Base-by-base conservation (phyloP, 768 basidiomycete genomes). In the Tubosaeta brunneosetosa region DNA sequence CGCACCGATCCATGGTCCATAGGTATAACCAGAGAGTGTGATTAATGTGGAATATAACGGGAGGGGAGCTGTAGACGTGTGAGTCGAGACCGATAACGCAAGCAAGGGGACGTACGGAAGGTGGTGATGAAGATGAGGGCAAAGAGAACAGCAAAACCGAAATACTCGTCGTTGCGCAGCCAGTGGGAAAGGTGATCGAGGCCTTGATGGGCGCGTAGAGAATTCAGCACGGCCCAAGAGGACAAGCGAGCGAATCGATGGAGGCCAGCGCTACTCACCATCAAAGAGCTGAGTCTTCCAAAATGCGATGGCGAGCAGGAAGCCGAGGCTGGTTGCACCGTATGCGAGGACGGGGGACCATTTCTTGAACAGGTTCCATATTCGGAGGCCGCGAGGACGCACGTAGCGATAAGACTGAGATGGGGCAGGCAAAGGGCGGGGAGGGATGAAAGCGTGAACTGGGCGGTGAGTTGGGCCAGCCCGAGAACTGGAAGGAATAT, bases 11-110 rank as follows among this genome's bases (percentile, higher is more conserved):
- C 84, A 86, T 19, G 88, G 77, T 47, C 91, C 91, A 64, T 85
- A 94, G 10, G 91, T 92, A 68, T 95, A 95, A 22, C 93, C 93
- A 40, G 91, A 89, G 59, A 97, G 76, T 58, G 91, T 83, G 65
- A 95, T 94, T 71, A 97, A 77, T 0, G 94, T 95, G 60, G 91
- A 94, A 73, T 95, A 97, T 50, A 97, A 76, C 33, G 94, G 94
- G 44, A 97, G 64, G 33, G 94, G 94, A 38, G 94, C 91, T 92
- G 64, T 31, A 52, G 38, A 51, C 45, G 17, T 12, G 50, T 60
- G 45, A 66, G 60, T 27, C 34, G 40, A 25, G 49, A 48, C 10
- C 37, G 46, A 51, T 41, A 52, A 44, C 36, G 34, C 22, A 34
- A 50, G 49, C 47, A 17, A 47, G 29, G 22, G 56, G 44, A 71